phyloP scores from a whole-genome alignment of 2,329 filamentous ascomycete species.

The Aspergillus thermomutatus region DNA sequence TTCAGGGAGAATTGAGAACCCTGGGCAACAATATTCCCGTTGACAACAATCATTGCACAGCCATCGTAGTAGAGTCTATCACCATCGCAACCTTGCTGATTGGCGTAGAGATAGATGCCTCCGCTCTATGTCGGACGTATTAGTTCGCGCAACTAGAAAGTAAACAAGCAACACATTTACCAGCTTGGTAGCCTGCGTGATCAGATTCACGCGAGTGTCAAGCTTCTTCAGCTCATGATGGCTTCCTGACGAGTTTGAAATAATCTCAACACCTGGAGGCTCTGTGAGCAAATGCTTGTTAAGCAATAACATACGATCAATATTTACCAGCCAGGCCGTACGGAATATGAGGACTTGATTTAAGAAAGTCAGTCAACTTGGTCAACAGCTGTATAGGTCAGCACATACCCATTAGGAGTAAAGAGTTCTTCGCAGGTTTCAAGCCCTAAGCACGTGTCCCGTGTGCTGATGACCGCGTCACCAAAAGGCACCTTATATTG shows the following conservation, averaged over 20 bases:
- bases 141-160: neutral
- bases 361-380: conserved; percentile 11
- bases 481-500: conserved; percentile 62
- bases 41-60: conserved; percentile 61
- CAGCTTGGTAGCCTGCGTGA: conserved; percentile 58
- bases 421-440: conserved; percentile 70
- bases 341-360: conserved; percentile 50
- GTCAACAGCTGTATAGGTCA: conserved; percentile 4
- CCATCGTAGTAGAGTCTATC: conserved; percentile 63
- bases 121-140: conserved; percentile 32
- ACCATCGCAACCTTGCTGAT: conserved; percentile 58
- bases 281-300: conserved; percentile 30
- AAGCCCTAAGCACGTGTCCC: conserved; percentile 61
- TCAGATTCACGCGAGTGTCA: conserved; percentile 60
- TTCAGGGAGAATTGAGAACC: conserved; percentile 63
- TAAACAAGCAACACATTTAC: conserved; percentile 5
- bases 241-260: conserved; percentile 66
- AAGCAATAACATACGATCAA: conserved; percentile 47
- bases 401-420: conserved; percentile 47
- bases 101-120: conserved; percentile 58
- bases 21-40: conserved; percentile 62
- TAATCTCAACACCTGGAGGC: conserved; percentile 64
- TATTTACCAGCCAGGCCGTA: conserved; percentile 51
- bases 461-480: conserved; percentile 61
- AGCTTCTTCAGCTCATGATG: conserved; percentile 69